Evolutionary conservation across 106 monocot genomes (phyloP), one percentile per base, ranked within the genome.

Genomic region (Allium sativum): DNA sequence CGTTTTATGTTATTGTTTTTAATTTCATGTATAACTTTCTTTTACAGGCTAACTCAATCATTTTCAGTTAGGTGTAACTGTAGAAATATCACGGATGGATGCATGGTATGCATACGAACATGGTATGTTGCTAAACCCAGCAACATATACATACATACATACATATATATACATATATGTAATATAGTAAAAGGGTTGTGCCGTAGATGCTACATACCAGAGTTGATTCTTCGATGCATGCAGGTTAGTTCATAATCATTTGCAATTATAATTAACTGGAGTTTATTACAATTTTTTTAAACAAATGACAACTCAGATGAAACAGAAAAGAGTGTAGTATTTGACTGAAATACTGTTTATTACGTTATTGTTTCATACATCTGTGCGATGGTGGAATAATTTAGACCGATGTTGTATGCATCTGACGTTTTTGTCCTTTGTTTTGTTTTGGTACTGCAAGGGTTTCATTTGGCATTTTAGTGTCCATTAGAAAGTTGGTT

Each of bases 161-260:
- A n/a, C n/a, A n/a, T n/a, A n/a, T n/a, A n/a, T n/a, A n/a, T n/a
- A n/a, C n/a, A n/a, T n/a, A n/a, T n/a, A n/a, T n/a, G n/a, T n/a
- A n/a, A n/a, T n/a, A n/a, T 98, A 51, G 80, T 98, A 8, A 80
- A 59, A 72, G 98, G 98, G 12, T 88, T 98, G 19, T 98, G 92
- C 65, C 82, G 98, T 3, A 74, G 82, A 66, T 98, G 98, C 53
- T 98, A 92, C 62, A 42, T 98, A 52, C 88, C 98, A 46, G 98
- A 98, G 73, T 78, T 79, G 12, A 85, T 98, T 74, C 85, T 98
- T 74, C 84, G 98, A 9, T 92, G 80, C 64, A 98, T 98, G 98
- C 88, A 98, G 78, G 98, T 92, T 57, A 61, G 62, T 21, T 44
- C 48, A 17, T 17, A 62, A 52, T n/a, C n/a, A n/a, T n/a, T n/a